phyloP scores from a whole-genome alignment of 2,329 filamentous ascomycete species.

The Xylariomycetidae sp. region DNA sequence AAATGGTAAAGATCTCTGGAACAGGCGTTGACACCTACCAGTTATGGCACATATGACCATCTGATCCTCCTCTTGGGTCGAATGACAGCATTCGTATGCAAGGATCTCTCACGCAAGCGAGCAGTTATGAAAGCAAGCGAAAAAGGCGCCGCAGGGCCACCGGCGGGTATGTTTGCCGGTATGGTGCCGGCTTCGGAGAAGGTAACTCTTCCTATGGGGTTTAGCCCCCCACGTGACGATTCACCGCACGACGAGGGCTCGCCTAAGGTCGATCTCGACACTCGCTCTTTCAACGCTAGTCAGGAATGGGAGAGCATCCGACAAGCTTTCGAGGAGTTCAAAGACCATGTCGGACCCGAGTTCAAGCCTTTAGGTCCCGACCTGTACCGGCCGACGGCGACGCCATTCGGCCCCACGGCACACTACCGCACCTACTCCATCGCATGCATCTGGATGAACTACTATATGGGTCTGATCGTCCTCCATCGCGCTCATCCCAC shows the following conservation, averaged over 20 bases:
- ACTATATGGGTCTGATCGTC: conserved; percentile 78
- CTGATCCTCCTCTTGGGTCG: conserved; percentile 75
- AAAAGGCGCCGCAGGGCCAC: conserved; percentile 43
- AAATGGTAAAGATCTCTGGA: background rate
- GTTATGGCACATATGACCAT: conserved; percentile 87
- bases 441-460: conserved; percentile 80
- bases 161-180: conserved; percentile 45
- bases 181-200: conserved; percentile 48
- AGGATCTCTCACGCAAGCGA: conserved; percentile 73
- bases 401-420: conserved; percentile 76
- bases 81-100: conserved; percentile 69
- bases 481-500: conserved; percentile 76
- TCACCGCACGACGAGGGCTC: conserved; percentile 36
- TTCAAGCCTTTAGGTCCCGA: conserved; percentile 73
- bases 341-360: conserved; percentile 60
- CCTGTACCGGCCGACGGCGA: conserved; percentile 51
- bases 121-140: conserved; percentile 54
- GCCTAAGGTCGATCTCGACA: conserved; percentile 46
- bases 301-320: conserved; percentile 74
- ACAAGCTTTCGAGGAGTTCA: conserved; percentile 62
- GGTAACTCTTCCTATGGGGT: conserved; percentile 47
- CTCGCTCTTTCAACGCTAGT: conserved; percentile 62
- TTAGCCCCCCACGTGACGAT: conserved; percentile 41
- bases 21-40: conserved; percentile 27
- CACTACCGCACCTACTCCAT: conserved; percentile 85